A percentile compares a stretch with the other conserved stretches of the same genome.
These are phyloP conservation scores for Ceratopteris richardii DNA, from an alignment of 75 land plant genomes.

Conservation along the genomic window DNA sequence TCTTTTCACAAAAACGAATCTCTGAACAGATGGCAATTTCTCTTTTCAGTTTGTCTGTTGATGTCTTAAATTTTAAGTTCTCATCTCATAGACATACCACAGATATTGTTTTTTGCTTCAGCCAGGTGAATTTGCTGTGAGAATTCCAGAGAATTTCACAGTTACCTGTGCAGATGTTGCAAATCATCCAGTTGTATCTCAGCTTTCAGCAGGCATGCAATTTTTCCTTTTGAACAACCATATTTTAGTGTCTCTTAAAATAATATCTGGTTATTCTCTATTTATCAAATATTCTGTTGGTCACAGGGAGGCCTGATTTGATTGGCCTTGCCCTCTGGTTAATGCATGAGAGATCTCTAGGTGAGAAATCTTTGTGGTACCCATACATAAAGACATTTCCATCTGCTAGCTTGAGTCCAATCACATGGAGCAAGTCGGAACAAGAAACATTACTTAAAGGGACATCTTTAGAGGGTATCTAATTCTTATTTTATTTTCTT, in stretches of 20 bases:
- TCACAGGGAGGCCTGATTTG: slow-evolving; percentile 28
- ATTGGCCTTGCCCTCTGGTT: slow-evolving; percentile 36
- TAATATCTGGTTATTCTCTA: too few relatives aligned
- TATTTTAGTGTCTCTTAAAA: too few relatives aligned
- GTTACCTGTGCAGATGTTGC: slow-evolving; percentile 32
- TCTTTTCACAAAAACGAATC: too few relatives aligned
- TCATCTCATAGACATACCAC: too few relatives aligned
- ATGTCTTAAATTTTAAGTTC: too few relatives aligned
- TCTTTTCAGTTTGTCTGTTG: too few relatives aligned
- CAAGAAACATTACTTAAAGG: slow-evolving; percentile 30
- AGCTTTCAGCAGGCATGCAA: slow-evolving; percentile 20
- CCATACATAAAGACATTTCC: slow-evolving; percentile 28
- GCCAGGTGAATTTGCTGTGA: slow-evolving; percentile 29
- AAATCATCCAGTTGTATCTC: slow-evolving; percentile 31
- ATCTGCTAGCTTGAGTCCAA: slow-evolving; percentile 25
- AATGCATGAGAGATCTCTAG: slow-evolving; percentile 22
- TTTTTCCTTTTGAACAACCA: too few relatives aligned
- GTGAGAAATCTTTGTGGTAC: slow-evolving; percentile 21
- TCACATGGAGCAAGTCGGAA: slow-evolving; percentile 25
- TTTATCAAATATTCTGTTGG: not conserved
- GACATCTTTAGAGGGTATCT: slow-evolving; percentile 21
- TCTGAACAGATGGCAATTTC: too few relatives aligned
- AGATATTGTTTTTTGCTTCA: slow-evolving; percentile 9
- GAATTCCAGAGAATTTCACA: slow-evolving; percentile 28
- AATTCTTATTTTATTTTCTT: too few relatives aligned